phyloP scores from a whole-genome alignment of 257 asterid genomes.

The Plantago elongata region DNA sequence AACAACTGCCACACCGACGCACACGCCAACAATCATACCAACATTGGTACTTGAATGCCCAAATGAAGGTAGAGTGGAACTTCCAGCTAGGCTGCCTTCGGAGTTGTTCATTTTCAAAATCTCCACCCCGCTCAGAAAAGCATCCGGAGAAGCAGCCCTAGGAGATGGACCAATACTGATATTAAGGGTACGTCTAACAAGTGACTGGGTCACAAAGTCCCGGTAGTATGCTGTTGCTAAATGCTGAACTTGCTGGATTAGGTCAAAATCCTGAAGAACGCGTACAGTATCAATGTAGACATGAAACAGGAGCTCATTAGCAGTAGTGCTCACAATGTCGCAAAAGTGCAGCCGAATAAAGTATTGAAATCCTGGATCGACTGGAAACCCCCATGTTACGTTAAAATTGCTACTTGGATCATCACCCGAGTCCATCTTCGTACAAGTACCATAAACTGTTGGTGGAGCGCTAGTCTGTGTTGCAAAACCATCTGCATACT shows the following conservation, averaged over 20 bases:
- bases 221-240: conserved; percentile 50
- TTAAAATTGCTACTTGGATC: conserved; percentile 51
- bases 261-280: conserved; percentile 49
- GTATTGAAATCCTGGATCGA: conserved; percentile 60
- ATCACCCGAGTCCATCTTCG: conserved; percentile 34
- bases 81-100: conserved; percentile 54
- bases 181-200: conserved; percentile 26
- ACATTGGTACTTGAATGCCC: conserved; percentile 38
- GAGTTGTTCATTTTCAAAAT: conserved; percentile 66
- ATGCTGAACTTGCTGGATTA: conserved; percentile 21
- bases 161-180: conserved; percentile 70
- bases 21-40: conserved; percentile 61
- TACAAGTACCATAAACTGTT: conserved; percentile 75
- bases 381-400: conserved; percentile 59
- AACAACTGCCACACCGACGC: conserved; percentile 38
- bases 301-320: conserved; percentile 50
- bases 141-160: conserved; percentile 39
- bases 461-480: conserved; percentile 52
- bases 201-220: conserved; percentile 52
- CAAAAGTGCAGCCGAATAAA: conserved; percentile 69
- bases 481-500: conserved; percentile 42
- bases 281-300: conserved; percentile 39
- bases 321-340: conserved; percentile 53
- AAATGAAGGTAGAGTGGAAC: conserved; percentile 29
- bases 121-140: conserved; percentile 70